A percentile compares a stretch with the other conserved stretches of the same genome.
Evolutionary conservation across 495 filamentous ascomycete species (phyloP).

Genomic region (Pseudotulostoma volvatum): DNA sequence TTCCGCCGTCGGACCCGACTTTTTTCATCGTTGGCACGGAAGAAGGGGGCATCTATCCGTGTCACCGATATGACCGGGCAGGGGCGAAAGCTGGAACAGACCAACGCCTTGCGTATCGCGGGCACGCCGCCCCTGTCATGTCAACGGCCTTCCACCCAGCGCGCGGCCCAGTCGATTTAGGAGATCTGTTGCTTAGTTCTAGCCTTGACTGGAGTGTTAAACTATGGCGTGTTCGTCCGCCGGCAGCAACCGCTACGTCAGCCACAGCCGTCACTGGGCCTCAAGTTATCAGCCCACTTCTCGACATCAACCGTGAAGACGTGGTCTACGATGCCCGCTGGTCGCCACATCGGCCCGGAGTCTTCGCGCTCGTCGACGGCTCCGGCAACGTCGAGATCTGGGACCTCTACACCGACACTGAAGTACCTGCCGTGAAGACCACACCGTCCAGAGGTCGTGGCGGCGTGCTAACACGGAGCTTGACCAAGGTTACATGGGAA

Average conservation of each 20-base stretch:
- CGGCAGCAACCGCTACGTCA: conserved; percentile 31
- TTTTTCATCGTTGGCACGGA: conserved; percentile 96
- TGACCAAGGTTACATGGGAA: conserved; percentile 94
- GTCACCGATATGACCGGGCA: conserved; percentile 90
- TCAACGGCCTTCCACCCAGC: conserved; percentile 88
- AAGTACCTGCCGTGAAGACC: conserved; percentile 70
- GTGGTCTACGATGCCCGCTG: conserved; percentile 90
- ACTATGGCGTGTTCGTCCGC: conserved; percentile 79
- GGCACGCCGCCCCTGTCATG: conserved; percentile 89
- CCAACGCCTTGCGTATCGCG: conserved; percentile 62
- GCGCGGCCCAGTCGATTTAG: conserved; percentile 81
- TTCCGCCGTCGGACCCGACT: conserved; percentile 87
- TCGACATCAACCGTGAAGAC: conserved; percentile 85
- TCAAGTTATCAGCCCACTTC: conserved; percentile 46
- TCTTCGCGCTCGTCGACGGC: conserved; percentile 88
- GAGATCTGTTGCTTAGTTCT: conserved; percentile 74
- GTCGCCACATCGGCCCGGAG: conserved; percentile 79
- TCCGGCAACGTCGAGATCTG: conserved; percentile 87
- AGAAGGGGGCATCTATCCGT: conserved; percentile 88
- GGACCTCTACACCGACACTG: conserved; percentile 83
- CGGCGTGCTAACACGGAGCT: conserved; percentile 47
- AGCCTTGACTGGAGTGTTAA: conserved; percentile 94
- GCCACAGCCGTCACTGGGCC: conserved; percentile 17
- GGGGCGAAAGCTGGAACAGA: conserved; percentile 94
- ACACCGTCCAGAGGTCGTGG: conserved; percentile 44